Conservation (phyloP, 768 basidiomycete genomes). For the Phanerodontia chrysosporium region DNA sequence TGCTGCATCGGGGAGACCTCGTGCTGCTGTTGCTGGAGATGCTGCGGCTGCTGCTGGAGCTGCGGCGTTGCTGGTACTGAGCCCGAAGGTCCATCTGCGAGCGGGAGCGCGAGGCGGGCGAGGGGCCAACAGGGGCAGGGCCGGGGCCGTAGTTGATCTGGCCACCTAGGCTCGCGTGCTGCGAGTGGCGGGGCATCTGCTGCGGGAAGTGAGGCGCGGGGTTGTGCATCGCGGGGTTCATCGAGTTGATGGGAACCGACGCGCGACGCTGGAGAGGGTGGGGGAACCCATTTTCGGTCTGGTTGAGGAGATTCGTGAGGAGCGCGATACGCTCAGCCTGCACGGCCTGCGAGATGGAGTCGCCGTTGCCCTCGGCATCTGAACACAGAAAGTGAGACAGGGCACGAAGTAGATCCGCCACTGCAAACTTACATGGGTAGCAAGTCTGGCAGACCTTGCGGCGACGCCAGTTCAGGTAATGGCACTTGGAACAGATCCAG, state of each 20-base stretch:
- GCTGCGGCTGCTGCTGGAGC: slow-evolving; percentile 13
- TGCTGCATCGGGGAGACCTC: slow-evolving; percentile 34
- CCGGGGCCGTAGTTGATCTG: not conserved
- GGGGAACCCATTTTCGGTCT: slow-evolving; percentile 24
- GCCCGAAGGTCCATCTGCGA: slow-evolving; percentile 7
- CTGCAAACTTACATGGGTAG: slow-evolving; percentile 75
- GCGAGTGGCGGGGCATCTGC: not conserved
- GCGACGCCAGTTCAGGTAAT: slow-evolving; percentile 84
- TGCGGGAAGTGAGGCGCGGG: slow-evolving; percentile 1
- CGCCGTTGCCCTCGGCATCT: slow-evolving; percentile 88
- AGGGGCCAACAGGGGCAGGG: not conserved
- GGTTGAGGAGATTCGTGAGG: slow-evolving; percentile 67
- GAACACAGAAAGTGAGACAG: not conserved
- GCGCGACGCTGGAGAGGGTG: slow-evolving; percentile 9
- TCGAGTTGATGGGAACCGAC: slow-evolving; percentile 2
- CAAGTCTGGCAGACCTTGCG: slow-evolving; percentile 90
- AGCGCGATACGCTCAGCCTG: slow-evolving; percentile 82
- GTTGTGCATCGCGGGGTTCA: not conserved
- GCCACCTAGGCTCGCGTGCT: not conserved
- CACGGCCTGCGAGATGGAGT: slow-evolving; percentile 80
- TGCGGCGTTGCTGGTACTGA: not conserved
- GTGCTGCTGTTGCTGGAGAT: slow-evolving; percentile 29
- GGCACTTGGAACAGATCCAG: slow-evolving; percentile 75
- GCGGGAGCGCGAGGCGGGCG: slow-evolving; percentile 1
- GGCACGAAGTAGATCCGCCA: no score